Evolutionary conservation across 106 monocot genomes (phyloP), one percentile per base, ranked within the genome.

Genomic region (Dendrobium nobile): DNA sequence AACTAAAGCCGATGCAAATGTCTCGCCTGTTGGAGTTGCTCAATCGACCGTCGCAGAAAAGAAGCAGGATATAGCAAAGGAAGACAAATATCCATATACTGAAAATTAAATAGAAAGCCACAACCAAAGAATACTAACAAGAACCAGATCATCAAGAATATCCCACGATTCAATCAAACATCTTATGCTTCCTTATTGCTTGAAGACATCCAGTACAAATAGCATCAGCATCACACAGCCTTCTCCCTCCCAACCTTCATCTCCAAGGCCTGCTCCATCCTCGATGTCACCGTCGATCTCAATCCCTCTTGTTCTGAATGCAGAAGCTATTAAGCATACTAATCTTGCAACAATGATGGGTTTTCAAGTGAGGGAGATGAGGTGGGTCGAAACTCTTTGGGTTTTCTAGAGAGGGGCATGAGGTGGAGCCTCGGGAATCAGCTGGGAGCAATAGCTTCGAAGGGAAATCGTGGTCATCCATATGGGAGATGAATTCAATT

Each of bases 251-350:
- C 95, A 0, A 95, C 91, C 9, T 99, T 91, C 51, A 87, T 99
- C 41, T 88, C 99, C 65, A 99, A 99, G 80, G 99, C 99, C 64
- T 84, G 88, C 78, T 93, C 93, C 54, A 99, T 99, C 84, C 87
- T 99, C 5, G 95, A 99, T 67, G 99, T 95, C 0, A 95, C 95
- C 4, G 99, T 95, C 0, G 95, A 91, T 59, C 95, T 99, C 84
- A 95, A 95, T 78, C 88, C 90, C 26, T 89, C 91, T 2, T 87
- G 83, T 16, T 86, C 90, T 6, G 89, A 86, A 17, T 78, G 81
- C 79, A 83, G 77, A 75, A 77, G 54, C 75, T 75, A 45, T 16
- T 79, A 78, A 27, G 70, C 37, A 9, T 80, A 83, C 27, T 73
- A 65, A 13, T 85, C 79, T 5, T 80, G 47, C 82, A 77, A 40